Evolutionary conservation across 331 rosid genomes (phyloP), one percentile per base, ranked within the genome.

Genomic region (Stylosanthes scabra): DNA sequence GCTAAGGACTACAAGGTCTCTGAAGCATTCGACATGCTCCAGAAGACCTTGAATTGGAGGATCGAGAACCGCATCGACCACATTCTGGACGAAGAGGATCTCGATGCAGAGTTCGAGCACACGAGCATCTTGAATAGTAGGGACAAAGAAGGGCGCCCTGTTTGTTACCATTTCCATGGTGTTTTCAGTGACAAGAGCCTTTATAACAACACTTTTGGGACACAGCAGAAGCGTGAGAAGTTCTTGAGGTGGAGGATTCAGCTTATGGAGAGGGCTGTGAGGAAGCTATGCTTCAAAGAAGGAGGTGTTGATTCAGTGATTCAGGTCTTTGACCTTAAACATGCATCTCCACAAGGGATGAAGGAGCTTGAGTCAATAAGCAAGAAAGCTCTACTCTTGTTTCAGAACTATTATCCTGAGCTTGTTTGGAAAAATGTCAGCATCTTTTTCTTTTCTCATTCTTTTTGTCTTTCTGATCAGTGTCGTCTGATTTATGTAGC

Each of bases 71-170:
- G 70, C 4, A 13, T 88, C 0, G 95, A 94, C 27, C 69, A 65
- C 2, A 84, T 94, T 59, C 72, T 82, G 1, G 88, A 88, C 2
- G 88, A 88, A 0, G 99, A 94, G 25, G 83, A 86, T 13, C 61
- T 85, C 42, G 88, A 54, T 5, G 25, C 63, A 9, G 90, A 82
- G 11, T 68, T 85, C 8, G 85, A 54, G 7, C 78, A 80, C 3
- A 47, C 61, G 11, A 70, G 82, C 1, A 75, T 20, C 46, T 34
- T 80, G 27, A 64, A 74, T 10, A 62, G 93, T 2, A 76, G 59
- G 31, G 99, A 95, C 16, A 84, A 74, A 59, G 88, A 84, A 0
- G 99, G 96, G 3, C 93, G 80, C 40, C 99, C 97, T 8, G 39
- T 90, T 63, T 88, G 78, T 78, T 92, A 71, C 67, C 49, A 74